These are phyloP conservation scores for Hypoxylon fragiforme DNA, from an alignment of 495 filamentous ascomycete species.

Conservation along the genomic window DNA sequence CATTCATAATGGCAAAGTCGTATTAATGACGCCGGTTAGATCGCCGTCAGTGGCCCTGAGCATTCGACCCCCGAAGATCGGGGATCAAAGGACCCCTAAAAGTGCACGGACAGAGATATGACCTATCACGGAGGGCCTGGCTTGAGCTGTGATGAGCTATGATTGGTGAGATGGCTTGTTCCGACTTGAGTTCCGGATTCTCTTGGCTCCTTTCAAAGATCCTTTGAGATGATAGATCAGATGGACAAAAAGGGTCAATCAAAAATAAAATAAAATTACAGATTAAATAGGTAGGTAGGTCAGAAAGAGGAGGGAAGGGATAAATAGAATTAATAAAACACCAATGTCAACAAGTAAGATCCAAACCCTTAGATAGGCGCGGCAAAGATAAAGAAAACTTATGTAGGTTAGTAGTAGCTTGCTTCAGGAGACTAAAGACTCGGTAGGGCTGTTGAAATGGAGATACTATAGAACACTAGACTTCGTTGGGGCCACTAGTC, in stretches of 20 bases:
- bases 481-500: slow-evolving; percentile 14
- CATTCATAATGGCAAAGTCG: slow-evolving; percentile 51
- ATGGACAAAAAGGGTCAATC: slow-evolving; percentile 17
- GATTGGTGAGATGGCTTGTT: slow-evolving; percentile 28
- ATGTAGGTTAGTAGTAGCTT: no score
- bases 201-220: slow-evolving; percentile 18
- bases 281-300: neutral
- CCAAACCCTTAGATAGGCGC: slow-evolving; percentile 16
- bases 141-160: slow-evolving; percentile 33
- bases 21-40: slow-evolving; percentile 26
- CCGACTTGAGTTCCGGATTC: slow-evolving; percentile 12
- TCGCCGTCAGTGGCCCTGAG: slow-evolving; percentile 14
- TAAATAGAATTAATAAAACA: slow-evolving; percentile 13
- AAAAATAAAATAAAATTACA: no score
- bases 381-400: slow-evolving; percentile 19
- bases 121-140: slow-evolving; percentile 26
- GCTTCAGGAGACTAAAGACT: slow-evolving; percentile 18
- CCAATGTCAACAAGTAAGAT: slow-evolving; percentile 10
- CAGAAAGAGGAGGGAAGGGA: slow-evolving; percentile 6
- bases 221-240: slow-evolving; percentile 3
- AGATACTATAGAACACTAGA: slow-evolving; percentile 25
- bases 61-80: slow-evolving; percentile 34
- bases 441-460: slow-evolving; percentile 32
- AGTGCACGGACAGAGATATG: slow-evolving; percentile 29
- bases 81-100: slow-evolving; percentile 34